Conservation (phyloP, 352 stramenopile species). For the Globisporangium spinosum region DNA sequence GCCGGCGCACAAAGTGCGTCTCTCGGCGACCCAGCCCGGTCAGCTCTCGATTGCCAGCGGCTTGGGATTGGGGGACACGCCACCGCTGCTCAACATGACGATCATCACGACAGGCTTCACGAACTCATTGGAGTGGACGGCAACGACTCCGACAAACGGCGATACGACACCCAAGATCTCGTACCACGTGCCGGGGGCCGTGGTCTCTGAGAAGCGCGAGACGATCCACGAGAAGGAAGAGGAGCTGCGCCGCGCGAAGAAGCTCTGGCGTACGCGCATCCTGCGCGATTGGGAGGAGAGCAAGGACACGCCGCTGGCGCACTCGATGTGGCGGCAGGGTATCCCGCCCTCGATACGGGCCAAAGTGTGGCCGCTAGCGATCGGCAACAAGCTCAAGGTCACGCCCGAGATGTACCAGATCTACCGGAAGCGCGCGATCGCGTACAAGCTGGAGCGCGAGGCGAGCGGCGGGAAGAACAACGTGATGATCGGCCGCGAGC, state of each 20-base stretch:
- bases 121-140: conserved; percentile 12
- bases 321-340: conserved; percentile 76
- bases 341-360: conserved; percentile 82
- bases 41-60: neutral
- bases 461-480: conserved; percentile 18
- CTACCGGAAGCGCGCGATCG: conserved; percentile 56
- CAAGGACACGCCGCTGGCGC: conserved; percentile 66
- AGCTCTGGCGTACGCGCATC: conserved; percentile 77
- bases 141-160: conserved; percentile 14
- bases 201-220: conserved; percentile 25
- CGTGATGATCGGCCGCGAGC: conserved; percentile 34
- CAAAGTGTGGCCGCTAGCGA: conserved; percentile 78
- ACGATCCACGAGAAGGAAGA: conserved; percentile 78
- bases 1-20: conserved; percentile 13
- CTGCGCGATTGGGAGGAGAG: conserved; percentile 75
- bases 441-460: conserved; percentile 49
- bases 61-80: neutral
- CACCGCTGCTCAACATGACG: conserved; percentile 17
- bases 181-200: neutral
- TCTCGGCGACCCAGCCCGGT: conserved; percentile 14
- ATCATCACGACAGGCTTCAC: conserved; percentile 6
- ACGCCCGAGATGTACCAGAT: conserved; percentile 87
- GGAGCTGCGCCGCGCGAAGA: conserved; percentile 77
- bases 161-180: conserved; percentile 11
- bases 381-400: conserved; percentile 84